Evolutionary conservation across 345 rosid species (phyloP).

Genomic region (Lumnitzera racemosa): DNA sequence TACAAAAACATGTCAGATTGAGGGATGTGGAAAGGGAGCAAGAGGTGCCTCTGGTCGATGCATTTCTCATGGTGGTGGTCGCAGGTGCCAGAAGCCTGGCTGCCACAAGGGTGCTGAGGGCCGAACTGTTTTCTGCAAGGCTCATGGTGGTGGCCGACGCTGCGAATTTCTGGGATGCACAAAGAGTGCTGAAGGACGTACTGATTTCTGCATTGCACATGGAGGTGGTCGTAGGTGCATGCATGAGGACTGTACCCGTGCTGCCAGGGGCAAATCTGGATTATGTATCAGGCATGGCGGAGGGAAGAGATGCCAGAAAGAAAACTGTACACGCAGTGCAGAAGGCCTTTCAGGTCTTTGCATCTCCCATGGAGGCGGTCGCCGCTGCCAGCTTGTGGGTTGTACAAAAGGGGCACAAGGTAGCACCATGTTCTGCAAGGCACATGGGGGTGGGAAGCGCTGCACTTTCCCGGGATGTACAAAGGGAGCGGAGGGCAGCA

Average conservation of each 20-base stretch:
- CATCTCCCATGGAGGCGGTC: conserved; percentile 97
- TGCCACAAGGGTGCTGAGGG: conserved; percentile 99
- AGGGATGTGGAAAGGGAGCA: conserved; percentile 97
- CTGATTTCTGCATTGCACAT: conserved; percentile 94
- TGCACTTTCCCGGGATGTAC: conserved; percentile 73
- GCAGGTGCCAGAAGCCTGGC: conserved; percentile 85
- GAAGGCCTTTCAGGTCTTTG: conserved; percentile 98
- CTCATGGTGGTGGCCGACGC: conserved; percentile 98
- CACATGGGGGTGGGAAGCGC: conserved; percentile 97
- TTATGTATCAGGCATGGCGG: conserved; percentile 96
- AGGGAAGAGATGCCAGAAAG: conserved; percentile 88
- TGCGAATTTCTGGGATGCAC: conserved; percentile 96
- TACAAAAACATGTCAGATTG: conserved; percentile 75
- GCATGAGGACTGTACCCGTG: conserved; percentile 71
- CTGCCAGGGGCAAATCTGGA: conserved; percentile 97
- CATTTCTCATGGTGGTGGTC: conserved; percentile 98
- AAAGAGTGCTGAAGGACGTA: conserved; percentile 97
- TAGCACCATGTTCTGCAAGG: conserved; percentile 96
- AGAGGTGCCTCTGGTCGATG: conserved; percentile 99
- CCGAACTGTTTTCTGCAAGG: conserved; percentile 97
- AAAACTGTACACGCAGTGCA: conserved; percentile 84
- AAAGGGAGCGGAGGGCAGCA: conserved; percentile 99
- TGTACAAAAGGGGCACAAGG: conserved; percentile 99
- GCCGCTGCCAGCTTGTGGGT: conserved; percentile 69
- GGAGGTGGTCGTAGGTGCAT: conserved; percentile 97